Base-by-base conservation (phyloP, 176 grass and related monocot genomes). In the Poa pratensis region DNA sequence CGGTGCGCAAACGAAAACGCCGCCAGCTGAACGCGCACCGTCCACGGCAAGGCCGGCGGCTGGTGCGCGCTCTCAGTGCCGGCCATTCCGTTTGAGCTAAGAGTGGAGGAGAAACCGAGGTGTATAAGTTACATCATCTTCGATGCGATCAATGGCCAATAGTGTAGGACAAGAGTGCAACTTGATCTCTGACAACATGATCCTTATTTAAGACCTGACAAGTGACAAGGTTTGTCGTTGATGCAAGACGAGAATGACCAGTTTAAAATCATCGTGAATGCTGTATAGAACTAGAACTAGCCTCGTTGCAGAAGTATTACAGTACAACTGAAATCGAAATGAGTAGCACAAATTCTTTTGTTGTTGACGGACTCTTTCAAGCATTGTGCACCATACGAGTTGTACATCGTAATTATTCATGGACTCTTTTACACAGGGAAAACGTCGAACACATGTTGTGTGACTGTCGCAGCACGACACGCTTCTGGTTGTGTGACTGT, bases 11-110 rank as follows among this genome's bases (percentile, higher is more conserved):
- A 14, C 9, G 72, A 53, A 17, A 90, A 40, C 12, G 75, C 20
- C 37, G 79, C 55, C 5, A 93, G 32, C 80, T 75, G 78, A 68
- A 93, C 5, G 22, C 84, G 86, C 50, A 75, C 42, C 42, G 14
- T 89, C 74, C 85, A 91, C 6, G 86, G 87, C 43, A 91, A 75
- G 49, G 70, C 39, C 6, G 83, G 80, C 14, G 86, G 17, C 16
- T 66, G 76, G 46, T 3, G 78, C 24, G 66, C 9, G 34, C 5
- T 17, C 49, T 57, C 15, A 6, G 34, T 46, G 65, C 39, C 68
- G 16, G 51, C 42, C 80, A 26, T 69, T 49, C 42, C 3, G 54
- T 42, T 24, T 51, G 72, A 26, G n/a, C 13, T 77, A 8, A 58
- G 11, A 35, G 32, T 16, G 32, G 32, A 40, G 30, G 52, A 22